Conservation (phyloP, 2,329 filamentous ascomycete species). For the Pezicula rhizophila region DNA sequence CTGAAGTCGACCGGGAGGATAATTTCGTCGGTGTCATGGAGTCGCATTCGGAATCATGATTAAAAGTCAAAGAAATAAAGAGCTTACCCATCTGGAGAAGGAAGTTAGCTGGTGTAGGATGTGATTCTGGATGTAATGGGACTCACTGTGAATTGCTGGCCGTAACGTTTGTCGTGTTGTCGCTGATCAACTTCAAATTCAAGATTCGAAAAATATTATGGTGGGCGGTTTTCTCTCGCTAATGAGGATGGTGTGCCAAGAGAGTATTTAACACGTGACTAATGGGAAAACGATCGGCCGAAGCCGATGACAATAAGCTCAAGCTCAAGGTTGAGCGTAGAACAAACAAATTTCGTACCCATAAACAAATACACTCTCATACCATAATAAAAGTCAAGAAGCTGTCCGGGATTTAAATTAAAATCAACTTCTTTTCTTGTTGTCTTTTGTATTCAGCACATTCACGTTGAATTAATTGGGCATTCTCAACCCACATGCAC, state of each 20-base stretch:
- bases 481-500: not conserved
- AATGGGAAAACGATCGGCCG: too few species aligned
- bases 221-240: not conserved
- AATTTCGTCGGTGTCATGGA: conserved; percentile 3
- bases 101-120: conserved; percentile 25
- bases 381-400: too few species aligned
- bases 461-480: not conserved
- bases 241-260: not conserved
- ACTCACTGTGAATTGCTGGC: conserved; percentile 42
- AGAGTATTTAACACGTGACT: not conserved
- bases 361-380: too few species aligned
- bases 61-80: conserved; percentile 19
- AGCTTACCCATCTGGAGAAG: conserved; percentile 57
- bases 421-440: too few species aligned
- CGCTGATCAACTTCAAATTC: conserved; percentile 12
- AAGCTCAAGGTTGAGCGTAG: too few species aligned
- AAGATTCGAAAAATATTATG: not conserved
- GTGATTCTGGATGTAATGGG: conserved; percentile 10
- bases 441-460: too few species aligned
- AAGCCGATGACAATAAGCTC: too few species aligned
- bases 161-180: conserved; percentile 40
- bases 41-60: conserved; percentile 3
- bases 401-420: too few species aligned
- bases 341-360: too few species aligned
- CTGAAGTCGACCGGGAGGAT: too few species aligned